These are phyloP conservation scores for Rhizopus sp. DNA, from an alignment of 371 early-diverging fungal genomes.

Conservation along the genomic window DNA sequence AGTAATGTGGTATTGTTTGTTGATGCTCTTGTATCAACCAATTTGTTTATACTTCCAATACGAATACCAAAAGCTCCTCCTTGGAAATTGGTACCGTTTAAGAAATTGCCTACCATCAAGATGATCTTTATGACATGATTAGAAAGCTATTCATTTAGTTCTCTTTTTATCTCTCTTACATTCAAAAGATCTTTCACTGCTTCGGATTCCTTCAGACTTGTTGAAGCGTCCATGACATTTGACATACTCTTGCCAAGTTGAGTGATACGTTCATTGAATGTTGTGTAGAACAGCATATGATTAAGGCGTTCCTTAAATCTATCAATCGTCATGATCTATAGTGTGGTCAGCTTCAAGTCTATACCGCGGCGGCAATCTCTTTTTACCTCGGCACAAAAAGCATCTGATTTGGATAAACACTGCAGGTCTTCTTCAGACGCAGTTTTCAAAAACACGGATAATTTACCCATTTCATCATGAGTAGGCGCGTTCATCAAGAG, in stretches of 20 bases:
- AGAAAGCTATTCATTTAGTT: background rate
- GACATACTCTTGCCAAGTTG: conserved; percentile 65
- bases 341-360: conserved; percentile 16
- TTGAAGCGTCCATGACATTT: conserved; percentile 59
- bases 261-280: conserved; percentile 72
- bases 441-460: conserved; percentile 66
- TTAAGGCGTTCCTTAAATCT: conserved; percentile 79
- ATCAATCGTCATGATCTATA: conserved; percentile 76
- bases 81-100: conserved; percentile 87
- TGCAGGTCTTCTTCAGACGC: conserved; percentile 63
- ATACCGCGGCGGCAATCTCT: conserved; percentile 3
- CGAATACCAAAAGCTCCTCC: conserved; percentile 93
- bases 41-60: conserved; percentile 84
- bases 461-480: conserved; percentile 75
- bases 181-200: conserved; percentile 55
- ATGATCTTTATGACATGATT: conserved; percentile 57
- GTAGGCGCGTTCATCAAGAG: conserved; percentile 69
- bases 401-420: conserved; percentile 76
- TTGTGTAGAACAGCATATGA: conserved; percentile 71
- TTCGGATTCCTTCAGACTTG: conserved; percentile 52
- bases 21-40: conserved; percentile 84
- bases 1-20: conserved; percentile 70
- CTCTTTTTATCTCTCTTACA: conserved; percentile 32
- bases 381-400: conserved; percentile 83
- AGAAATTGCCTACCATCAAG: conserved; percentile 87